A percentile compares a stretch with the other conserved stretches of the same genome.
These are phyloP conservation scores for Pyrenopolyporus hunteri DNA, from an alignment of 495 filamentous ascomycete species.

Conservation along the genomic window DNA sequence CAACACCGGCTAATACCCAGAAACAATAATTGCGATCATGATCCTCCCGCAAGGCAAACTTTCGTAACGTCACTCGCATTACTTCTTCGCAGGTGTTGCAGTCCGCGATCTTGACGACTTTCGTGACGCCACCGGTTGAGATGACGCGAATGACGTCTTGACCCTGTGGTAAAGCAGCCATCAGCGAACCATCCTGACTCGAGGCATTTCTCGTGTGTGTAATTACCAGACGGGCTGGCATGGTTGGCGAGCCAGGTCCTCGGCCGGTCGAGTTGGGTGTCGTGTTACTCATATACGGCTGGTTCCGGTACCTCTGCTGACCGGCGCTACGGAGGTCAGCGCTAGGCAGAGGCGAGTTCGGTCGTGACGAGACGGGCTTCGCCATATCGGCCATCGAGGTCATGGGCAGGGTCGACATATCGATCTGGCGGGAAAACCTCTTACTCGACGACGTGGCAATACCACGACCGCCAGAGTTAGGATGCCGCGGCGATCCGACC, in stretches of 20 bases:
- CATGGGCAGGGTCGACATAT: conserved; percentile 48
- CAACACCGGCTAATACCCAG: conserved; percentile 80
- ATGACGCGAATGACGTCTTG: conserved; percentile 89
- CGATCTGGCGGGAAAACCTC: conserved; percentile 74
- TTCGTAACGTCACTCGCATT: conserved; percentile 81
- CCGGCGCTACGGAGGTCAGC: conserved; percentile 55
- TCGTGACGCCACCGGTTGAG: conserved; percentile 86
- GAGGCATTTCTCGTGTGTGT: conserved; percentile 67
- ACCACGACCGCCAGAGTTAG: conserved; percentile 55
- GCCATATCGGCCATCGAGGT: conserved; percentile 51
- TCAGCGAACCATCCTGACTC: conserved; percentile 79
- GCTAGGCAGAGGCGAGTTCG: conserved; percentile 71
- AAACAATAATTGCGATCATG: conserved; percentile 83
- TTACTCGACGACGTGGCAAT: conserved; percentile 65
- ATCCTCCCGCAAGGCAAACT: conserved; percentile 76
- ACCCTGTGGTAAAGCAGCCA: conserved; percentile 77
- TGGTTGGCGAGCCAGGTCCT: conserved; percentile 50
- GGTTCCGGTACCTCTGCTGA: conserved; percentile 49
- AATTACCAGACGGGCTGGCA: conserved; percentile 53
- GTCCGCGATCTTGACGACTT: conserved; percentile 85
- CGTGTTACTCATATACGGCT: conserved; percentile 44
- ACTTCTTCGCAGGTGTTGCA: conserved; percentile 92
- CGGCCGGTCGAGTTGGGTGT: conserved; percentile 39
- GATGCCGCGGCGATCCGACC: conserved; percentile 67
- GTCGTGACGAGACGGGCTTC: conserved; percentile 65